Evolutionary conservation across 2,329 filamentous ascomycete genomes (phyloP).

Genomic region (Phaeosphaeriaceae sp.): DNA sequence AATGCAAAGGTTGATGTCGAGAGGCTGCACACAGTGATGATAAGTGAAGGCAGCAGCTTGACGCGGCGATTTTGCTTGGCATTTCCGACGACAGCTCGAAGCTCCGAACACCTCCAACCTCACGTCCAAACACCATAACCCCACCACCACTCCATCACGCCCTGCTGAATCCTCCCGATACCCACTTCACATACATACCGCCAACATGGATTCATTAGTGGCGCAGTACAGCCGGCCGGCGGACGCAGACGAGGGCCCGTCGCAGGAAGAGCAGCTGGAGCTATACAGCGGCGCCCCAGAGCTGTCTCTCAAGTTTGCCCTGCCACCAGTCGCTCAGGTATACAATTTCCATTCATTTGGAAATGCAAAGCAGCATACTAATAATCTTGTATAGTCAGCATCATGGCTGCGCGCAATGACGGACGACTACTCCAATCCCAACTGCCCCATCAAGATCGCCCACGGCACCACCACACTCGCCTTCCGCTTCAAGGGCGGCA

Average conservation of each 20-base stretch:
- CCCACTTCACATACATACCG: constrained; percentile 12
- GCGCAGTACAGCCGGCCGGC: constrained; percentile 86
- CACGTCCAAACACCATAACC: constrained; percentile 20
- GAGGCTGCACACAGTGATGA: constrained; percentile 1
- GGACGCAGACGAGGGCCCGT: constrained; percentile 74
- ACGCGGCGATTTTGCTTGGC: constrained; percentile 24
- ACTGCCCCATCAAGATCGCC: constrained; percentile 98
- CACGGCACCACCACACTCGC: constrained; percentile 98
- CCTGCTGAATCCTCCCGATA: constrained; percentile 5
- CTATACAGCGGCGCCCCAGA: constrained; percentile 72
- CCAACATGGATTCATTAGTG: constrained; percentile 86
- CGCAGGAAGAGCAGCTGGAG: constrained; percentile 76
- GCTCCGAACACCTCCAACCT: constrained; percentile 25
- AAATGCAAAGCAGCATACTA: neutral
- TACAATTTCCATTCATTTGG: neutral
- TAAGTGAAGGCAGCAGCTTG: constrained; percentile 28
- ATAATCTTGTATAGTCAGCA: constrained; percentile 67
- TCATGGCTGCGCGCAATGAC: constrained; percentile 96
- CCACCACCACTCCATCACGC: constrained; percentile 17
- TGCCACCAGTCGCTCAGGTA: constrained; percentile 92
- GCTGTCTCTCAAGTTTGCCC: constrained; percentile 90
- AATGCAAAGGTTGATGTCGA: neutral
- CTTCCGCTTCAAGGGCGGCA: constrained; percentile 97
- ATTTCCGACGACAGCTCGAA: constrained; percentile 27
- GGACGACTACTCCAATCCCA: constrained; percentile 95